These are phyloP conservation scores for Marchantia paleacea DNA, from an alignment of 225 moss, liverwort and hornwort genomes.

Conservation along the genomic window DNA sequence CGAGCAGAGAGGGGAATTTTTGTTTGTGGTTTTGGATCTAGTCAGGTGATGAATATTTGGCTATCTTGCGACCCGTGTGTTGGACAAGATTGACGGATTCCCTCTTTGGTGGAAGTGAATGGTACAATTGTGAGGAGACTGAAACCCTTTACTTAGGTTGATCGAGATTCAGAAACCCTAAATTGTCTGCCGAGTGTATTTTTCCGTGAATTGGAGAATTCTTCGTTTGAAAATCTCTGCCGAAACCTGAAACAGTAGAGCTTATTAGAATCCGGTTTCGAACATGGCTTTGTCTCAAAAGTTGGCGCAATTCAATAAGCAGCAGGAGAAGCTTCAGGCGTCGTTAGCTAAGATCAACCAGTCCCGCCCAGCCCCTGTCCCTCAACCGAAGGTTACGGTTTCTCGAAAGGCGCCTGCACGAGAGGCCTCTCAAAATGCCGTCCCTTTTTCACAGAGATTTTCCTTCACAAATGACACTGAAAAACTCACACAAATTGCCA, in stretches of 20 bases:
- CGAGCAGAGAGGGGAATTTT: no score
- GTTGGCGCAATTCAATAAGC: slow-evolving; percentile 77
- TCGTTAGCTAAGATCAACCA: slow-evolving; percentile 59
- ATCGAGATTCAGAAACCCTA: no score
- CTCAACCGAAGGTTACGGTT: slow-evolving; percentile 24
- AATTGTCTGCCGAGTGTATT: no score
- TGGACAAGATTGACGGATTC: no score
- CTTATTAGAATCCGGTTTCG: neutral
- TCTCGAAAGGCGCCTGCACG: slow-evolving; percentile 58
- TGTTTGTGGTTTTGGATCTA: no score
- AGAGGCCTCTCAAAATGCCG: slow-evolving; percentile 48
- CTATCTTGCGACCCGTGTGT: no score
- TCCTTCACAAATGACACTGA: slow-evolving; percentile 81
- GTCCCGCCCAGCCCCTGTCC: slow-evolving; percentile 34
- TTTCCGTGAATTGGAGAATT: neutral
- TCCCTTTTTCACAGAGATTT: slow-evolving; percentile 73
- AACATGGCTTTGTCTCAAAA: slow-evolving; percentile 79
- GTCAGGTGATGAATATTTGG: no score
- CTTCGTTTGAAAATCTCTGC: no score
- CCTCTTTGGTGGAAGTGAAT: no score
- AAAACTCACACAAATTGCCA: slow-evolving; percentile 84
- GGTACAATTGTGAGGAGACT: no score
- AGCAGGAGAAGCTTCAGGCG: slow-evolving; percentile 85
- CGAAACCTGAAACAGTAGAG: neutral
- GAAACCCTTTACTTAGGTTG: no score